Conservation (phyloP, 371 early-diverging fungal genomes). For the Fennellomyces sp. region DNA sequence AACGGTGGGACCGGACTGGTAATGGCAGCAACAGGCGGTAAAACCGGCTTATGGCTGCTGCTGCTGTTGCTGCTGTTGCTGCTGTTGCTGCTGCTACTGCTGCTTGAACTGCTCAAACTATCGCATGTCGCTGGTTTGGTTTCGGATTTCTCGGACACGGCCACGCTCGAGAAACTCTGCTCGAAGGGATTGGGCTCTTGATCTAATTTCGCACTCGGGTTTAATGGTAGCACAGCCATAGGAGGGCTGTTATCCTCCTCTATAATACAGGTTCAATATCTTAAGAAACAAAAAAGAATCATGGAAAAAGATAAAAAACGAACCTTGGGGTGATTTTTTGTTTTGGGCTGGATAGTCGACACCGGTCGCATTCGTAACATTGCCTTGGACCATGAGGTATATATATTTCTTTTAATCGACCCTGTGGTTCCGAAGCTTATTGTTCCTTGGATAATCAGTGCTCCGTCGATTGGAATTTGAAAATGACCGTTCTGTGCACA, state of each 20-base stretch:
- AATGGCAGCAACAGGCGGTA: conserved; percentile 48
- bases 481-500: too few species aligned
- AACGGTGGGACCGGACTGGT: conserved; percentile 44
- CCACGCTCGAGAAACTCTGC: conserved; percentile 67
- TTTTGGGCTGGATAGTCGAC: background rate
- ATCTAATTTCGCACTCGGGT: conserved; percentile 66
- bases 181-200: conserved; percentile 90
- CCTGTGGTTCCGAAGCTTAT: background rate
- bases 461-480: too few species aligned
- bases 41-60: conserved; percentile 19
- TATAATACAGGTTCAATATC: background rate
- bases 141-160: conserved; percentile 18
- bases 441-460: background rate
- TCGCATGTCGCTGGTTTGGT: conserved; percentile 5
- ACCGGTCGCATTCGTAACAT: background rate
- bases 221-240: conserved; percentile 42
- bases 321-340: background rate
- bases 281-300: background rate
- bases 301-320: background rate
- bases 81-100: conserved; percentile 4
- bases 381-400: background rate
- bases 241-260: conserved; percentile 23
- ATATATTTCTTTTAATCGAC: background rate
- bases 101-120: conserved; percentile 17
- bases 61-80: background rate